These are phyloP conservation scores for Lecanoromycetidae sp. DNA, from an alignment of 2,329 filamentous ascomycete genomes.

Conservation along the genomic window DNA sequence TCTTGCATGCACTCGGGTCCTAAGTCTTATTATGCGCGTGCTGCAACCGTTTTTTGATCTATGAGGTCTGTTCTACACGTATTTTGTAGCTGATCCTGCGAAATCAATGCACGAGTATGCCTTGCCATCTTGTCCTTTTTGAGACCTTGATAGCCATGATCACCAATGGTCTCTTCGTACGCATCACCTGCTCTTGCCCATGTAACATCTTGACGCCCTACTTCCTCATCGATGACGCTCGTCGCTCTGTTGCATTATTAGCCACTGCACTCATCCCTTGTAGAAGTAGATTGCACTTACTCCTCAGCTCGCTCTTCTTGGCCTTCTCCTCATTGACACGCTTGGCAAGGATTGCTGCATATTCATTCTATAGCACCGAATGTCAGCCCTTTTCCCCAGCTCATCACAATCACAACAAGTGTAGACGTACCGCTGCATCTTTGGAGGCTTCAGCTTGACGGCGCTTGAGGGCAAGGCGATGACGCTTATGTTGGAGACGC, in stretches of 20 bases:
- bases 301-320: slow-evolving; percentile 84
- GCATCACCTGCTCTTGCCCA: background rate
- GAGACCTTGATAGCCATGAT: background rate
- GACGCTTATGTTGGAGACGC: slow-evolving; percentile 99
- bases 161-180: background rate
- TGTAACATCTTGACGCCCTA: slow-evolving; percentile 1
- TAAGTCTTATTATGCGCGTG: background rate
- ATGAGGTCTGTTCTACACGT: slow-evolving; percentile 12
- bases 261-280: background rate
- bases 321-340: slow-evolving; percentile 93
- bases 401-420: background rate
- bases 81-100: slow-evolving; percentile 3
- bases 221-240: slow-evolving; percentile 18
- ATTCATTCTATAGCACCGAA: slow-evolving; percentile 62
- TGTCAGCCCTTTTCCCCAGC: background rate
- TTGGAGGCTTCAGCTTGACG: slow-evolving; percentile 93
- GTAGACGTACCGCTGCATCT: slow-evolving; percentile 82
- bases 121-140: background rate
- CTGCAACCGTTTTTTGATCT: slow-evolving; percentile 4
- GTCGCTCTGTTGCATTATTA: slow-evolving; percentile 10
- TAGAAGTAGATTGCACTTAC: slow-evolving; percentile 7
- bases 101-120: slow-evolving; percentile 1
- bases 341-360: slow-evolving; percentile 90
- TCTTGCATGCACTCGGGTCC: background rate
- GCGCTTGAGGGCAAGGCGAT: slow-evolving; percentile 95